Evolutionary conservation across 176 grass and related monocot species (phyloP).

Genomic region (Phoenix roebelenii): DNA sequence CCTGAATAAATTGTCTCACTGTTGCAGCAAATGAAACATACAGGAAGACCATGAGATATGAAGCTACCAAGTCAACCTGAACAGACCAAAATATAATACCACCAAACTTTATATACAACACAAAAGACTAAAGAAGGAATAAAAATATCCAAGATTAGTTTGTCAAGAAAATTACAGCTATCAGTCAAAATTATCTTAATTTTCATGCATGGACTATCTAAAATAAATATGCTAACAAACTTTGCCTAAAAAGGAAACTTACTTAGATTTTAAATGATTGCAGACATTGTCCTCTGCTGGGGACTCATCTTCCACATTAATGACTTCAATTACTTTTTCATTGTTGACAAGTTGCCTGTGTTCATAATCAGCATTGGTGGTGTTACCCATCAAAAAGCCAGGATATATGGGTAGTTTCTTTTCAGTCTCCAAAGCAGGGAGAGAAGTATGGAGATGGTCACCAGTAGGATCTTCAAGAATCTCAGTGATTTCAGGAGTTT

Average conservation of each 20-base stretch:
- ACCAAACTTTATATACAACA: too few relatives aligned
- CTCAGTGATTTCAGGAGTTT: constrained; percentile 25
- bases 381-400: constrained; percentile 20
- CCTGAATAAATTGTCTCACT: constrained; percentile 12
- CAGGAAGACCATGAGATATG: not conserved
- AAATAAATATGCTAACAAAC: constrained; percentile 7
- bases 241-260: constrained; percentile 15
- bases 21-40: constrained; percentile 24
- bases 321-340: constrained; percentile 22
- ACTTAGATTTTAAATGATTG: constrained; percentile 30
- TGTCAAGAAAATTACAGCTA: too few relatives aligned
- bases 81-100: too few relatives aligned
- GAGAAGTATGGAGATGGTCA: constrained; percentile 17
- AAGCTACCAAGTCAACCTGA: too few relatives aligned
- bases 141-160: too few relatives aligned
- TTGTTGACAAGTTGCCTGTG: not conserved
- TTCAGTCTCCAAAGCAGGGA: constrained; percentile 15
- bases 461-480: constrained; percentile 9
- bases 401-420: constrained; percentile 1
- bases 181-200: too few relatives aligned
- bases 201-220: too few relatives aligned
- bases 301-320: constrained; percentile 33
- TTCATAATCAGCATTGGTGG: constrained; percentile 7
- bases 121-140: too few relatives aligned
- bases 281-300: constrained; percentile 26